Percentiles rank a stretch among this genome's conserved stretches.
These are phyloP conservation scores for Boletus reticuloceps DNA, from an alignment of 768 basidiomycete genomes.

Conservation along the genomic window DNA sequence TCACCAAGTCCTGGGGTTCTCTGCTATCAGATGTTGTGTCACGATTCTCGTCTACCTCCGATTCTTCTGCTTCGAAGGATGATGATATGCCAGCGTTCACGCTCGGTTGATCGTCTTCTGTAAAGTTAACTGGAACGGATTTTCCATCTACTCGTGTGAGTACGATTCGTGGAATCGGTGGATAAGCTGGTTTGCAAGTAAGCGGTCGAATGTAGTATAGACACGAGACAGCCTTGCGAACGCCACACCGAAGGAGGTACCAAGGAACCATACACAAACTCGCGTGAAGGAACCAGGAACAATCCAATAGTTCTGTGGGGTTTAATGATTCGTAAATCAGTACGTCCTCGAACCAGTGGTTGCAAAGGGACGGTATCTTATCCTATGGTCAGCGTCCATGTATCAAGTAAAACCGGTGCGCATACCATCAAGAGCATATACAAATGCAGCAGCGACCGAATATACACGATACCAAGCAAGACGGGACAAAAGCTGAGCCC, in stretches of 20 bases:
- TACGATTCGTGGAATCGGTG: conserved; percentile 14
- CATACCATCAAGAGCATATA: conserved; percentile 26
- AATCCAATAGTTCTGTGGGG: not conserved
- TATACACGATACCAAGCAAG: conserved; percentile 9
- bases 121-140: conserved; percentile 4
- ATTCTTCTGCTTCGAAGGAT: not conserved
- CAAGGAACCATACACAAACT: conserved; percentile 5
- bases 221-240: not conserved
- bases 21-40: not conserved
- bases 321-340: conserved; percentile 9
- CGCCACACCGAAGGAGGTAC: not conserved
- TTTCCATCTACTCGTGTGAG: conserved; percentile 14
- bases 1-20: not conserved
- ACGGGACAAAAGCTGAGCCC: conserved; percentile 24
- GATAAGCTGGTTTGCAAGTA: not conserved
- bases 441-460: conserved; percentile 15
- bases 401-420: not conserved
- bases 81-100: not conserved
- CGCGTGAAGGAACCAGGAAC: not conserved
- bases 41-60: not conserved
- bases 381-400: not conserved
- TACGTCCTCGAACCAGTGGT: conserved; percentile 22
- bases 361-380: conserved; percentile 17
- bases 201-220: not conserved
- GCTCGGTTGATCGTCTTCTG: not conserved